Percentiles rank a stretch among this genome's conserved stretches.
phyloP scores from a whole-genome alignment of 495 filamentous ascomycete species.

The Apodospora peruviana region DNA sequence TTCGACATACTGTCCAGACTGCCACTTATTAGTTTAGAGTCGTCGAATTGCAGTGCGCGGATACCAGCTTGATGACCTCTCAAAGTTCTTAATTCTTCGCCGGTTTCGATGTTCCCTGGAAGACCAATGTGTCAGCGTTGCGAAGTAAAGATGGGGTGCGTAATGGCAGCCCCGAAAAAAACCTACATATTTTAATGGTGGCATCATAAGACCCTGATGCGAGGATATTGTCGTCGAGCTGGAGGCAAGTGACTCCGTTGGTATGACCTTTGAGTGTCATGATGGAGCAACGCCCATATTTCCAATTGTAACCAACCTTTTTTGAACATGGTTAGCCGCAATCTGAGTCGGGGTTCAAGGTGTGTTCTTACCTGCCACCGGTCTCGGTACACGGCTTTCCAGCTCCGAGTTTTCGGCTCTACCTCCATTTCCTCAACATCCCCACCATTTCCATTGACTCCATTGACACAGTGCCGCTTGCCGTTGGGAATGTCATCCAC shows the following conservation, averaged over 20 bases:
- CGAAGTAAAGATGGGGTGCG: not conserved
- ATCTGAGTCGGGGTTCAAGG: not conserved
- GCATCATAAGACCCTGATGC: conserved; percentile 93
- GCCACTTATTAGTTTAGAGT: conserved; percentile 55
- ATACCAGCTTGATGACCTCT: conserved; percentile 76
- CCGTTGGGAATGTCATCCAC: conserved; percentile 23
- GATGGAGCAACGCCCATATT: conserved; percentile 79
- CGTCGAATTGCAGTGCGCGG: conserved; percentile 87
- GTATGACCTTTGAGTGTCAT: conserved; percentile 81
- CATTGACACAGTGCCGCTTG: conserved; percentile 45
- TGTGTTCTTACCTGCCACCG: conserved; percentile 26
- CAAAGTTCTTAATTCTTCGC: conserved; percentile 77
- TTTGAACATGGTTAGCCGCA: conserved; percentile 29
- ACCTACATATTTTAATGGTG: conserved; percentile 81
- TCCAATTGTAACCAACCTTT: conserved; percentile 93
- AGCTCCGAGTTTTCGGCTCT: conserved; percentile 55
- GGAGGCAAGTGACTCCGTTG: conserved; percentile 93
- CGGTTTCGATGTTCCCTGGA: conserved; percentile 73
- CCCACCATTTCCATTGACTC: not conserved
- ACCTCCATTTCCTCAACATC: conserved; percentile 7
- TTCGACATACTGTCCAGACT: conserved; percentile 23
- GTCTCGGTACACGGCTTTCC: conserved; percentile 64
- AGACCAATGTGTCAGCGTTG: not conserved
- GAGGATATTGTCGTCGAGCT: conserved; percentile 89
- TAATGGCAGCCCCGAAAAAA: not conserved